Evolutionary conservation across 1,284 basidiomycete genomes (phyloP).

Genomic region (Mycena sp.): DNA sequence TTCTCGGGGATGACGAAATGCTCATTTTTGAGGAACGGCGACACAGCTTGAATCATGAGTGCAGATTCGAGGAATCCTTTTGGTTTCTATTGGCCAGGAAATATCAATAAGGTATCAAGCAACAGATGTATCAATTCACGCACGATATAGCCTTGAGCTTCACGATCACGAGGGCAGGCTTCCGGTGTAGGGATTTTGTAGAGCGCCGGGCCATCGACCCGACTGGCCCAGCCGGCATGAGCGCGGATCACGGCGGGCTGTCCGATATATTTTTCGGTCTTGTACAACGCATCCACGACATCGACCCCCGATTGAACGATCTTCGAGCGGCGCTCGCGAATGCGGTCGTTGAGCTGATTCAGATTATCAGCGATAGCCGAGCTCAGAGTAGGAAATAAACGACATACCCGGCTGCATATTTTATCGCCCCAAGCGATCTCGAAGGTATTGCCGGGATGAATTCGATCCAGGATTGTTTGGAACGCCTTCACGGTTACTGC

Average conservation of each 20-base stretch:
- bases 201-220: conserved; percentile 12
- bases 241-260: background rate
- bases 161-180: background rate
- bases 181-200: conserved; percentile 12
- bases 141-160: conserved; percentile 16
- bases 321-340: conserved; percentile 8
- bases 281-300: background rate
- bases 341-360: background rate
- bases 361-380: no score
- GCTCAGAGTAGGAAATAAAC: background rate
- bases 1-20: conserved; percentile 1
- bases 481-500: background rate
- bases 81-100: background rate
- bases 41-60: background rate
- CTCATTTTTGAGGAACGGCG: conserved; percentile 1
- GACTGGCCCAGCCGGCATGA: conserved; percentile 5
- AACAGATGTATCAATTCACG: background rate
- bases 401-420: conserved; percentile 9
- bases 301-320: background rate
- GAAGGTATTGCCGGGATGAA: conserved; percentile 4
- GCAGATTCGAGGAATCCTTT: conserved; percentile 7
- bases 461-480: conserved; percentile 4
- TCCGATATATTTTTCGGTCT: background rate
- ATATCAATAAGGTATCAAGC: background rate
- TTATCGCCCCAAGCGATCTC: conserved; percentile 1